Percentiles rank a stretch among this genome's conserved stretches.
Conservation (phyloP, 164 flowering plant genomes). For the Euptelea pleiosperma region DNA sequence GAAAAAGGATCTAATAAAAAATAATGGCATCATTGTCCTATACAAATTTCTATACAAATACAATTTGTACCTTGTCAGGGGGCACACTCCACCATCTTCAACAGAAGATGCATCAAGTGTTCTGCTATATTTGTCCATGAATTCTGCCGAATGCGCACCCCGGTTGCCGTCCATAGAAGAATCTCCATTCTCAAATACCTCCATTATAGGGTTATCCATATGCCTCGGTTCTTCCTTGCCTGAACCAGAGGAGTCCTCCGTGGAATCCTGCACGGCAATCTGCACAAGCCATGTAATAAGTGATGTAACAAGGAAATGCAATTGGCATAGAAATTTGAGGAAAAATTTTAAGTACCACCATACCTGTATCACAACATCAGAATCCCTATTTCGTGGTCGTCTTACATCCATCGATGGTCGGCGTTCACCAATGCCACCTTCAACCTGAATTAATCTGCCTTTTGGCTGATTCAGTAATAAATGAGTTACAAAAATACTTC, state of each 20-base stretch:
- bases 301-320: background rate
- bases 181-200: slow-evolving; percentile 20
- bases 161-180: slow-evolving; percentile 14
- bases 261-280: slow-evolving; percentile 43
- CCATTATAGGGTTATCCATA: slow-evolving; percentile 3
- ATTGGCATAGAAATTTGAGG: background rate
- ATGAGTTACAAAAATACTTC: background rate
- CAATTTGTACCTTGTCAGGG: slow-evolving; percentile 21
- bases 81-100: slow-evolving; percentile 13
- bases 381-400: slow-evolving; percentile 40
- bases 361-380: slow-evolving; percentile 74
- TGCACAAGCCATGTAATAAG: slow-evolving; percentile 23
- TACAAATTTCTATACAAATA: too few species aligned
- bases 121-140: slow-evolving; percentile 16
- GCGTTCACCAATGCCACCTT: slow-evolving; percentile 47
- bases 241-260: slow-evolving; percentile 25
- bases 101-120: slow-evolving; percentile 6
- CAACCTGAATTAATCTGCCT: slow-evolving; percentile 63
- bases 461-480: slow-evolving; percentile 35
- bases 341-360: background rate
- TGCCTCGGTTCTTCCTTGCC: slow-evolving; percentile 20
- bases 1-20: too few species aligned
- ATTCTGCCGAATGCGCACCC: slow-evolving; percentile 9
- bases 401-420: slow-evolving; percentile 46
- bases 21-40: too few species aligned